Evolutionary conservation across 345 rosid species (phyloP).

Genomic region (Excoecaria agallocha): DNA sequence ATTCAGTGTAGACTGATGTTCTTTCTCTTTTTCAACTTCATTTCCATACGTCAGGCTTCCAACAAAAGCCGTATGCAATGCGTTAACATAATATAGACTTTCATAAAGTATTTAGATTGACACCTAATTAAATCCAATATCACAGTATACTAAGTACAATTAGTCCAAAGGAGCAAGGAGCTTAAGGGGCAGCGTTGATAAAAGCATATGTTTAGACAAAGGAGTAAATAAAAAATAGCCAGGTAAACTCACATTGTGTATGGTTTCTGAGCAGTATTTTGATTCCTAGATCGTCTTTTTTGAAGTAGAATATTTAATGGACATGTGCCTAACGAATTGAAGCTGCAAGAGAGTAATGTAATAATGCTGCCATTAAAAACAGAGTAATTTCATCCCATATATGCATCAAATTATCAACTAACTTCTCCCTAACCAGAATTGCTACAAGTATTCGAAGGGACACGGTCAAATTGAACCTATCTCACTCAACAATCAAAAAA

Average conservation of each 20-base stretch:
- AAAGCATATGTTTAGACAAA: too few species aligned
- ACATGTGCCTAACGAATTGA: constrained; percentile 19
- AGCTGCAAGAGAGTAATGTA: constrained; percentile 5
- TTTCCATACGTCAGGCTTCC: constrained; percentile 24
- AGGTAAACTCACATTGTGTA: constrained; percentile 2
- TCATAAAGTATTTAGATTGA: neutral
- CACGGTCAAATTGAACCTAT: too few species aligned
- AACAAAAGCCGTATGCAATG: constrained; percentile 10
- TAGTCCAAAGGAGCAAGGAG: neutral
- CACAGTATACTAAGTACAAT: neutral
- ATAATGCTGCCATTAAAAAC: neutral
- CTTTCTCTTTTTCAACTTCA: constrained; percentile 23
- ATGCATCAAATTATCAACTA: neutral
- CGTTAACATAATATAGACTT: neutral
- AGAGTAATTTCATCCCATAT: too few species aligned
- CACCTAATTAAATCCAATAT: neutral
- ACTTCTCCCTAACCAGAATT: too few species aligned
- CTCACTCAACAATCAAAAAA: too few species aligned
- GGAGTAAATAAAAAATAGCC: too few species aligned
- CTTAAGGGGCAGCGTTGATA: too few species aligned
- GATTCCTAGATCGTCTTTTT: neutral
- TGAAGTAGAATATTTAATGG: constrained; percentile 12
- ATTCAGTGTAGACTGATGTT: neutral
- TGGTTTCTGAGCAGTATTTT: constrained; percentile 3
- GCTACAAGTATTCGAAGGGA: too few species aligned